A percentile compares a stretch with the other conserved stretches of the same genome.
Conservation (phyloP, 768 basidiomycete genomes). For the Mrakia blollopis region DNA sequence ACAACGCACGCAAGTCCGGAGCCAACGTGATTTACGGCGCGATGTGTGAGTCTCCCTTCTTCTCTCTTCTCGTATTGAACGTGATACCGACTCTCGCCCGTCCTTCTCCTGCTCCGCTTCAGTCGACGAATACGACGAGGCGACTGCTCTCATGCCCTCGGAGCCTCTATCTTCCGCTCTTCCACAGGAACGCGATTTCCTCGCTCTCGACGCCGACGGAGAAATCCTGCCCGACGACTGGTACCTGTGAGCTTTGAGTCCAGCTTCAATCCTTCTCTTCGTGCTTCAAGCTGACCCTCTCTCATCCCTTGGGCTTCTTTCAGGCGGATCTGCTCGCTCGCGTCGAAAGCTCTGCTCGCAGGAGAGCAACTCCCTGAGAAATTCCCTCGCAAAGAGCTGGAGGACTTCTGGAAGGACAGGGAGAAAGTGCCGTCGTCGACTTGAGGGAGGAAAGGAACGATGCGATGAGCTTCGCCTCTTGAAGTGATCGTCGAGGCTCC, state of each 20-base stretch:
- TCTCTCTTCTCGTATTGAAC: not conserved
- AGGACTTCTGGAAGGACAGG: not conserved
- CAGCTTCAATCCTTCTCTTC: slow-evolving; percentile 57
- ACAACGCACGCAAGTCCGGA: slow-evolving; percentile 60
- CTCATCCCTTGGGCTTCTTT: not conserved
- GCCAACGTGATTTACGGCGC: slow-evolving; percentile 58
- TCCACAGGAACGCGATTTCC: slow-evolving; percentile 52
- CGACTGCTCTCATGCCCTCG: slow-evolving; percentile 70
- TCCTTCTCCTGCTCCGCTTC: not conserved
- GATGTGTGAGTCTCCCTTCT: slow-evolving; percentile 8
- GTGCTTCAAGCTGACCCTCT: not conserved
- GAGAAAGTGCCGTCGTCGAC: not conserved
- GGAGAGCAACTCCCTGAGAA: not conserved
- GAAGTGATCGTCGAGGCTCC: not conserved
- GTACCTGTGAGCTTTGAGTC: slow-evolving; percentile 48
- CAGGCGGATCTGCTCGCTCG: slow-evolving; percentile 5
- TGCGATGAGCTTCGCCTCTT: not conserved
- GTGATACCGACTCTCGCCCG: not conserved
- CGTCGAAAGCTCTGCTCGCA: not conserved
- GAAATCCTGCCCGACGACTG: slow-evolving; percentile 70
- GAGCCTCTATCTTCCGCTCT: slow-evolving; percentile 57
- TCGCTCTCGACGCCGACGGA: slow-evolving; percentile 74
- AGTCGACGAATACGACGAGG: slow-evolving; percentile 30
- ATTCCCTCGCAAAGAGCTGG: not conserved
- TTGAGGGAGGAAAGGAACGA: not conserved